These are phyloP conservation scores for Arthrocladium fulminans DNA, from an alignment of 2,329 filamentous ascomycete species.

Conservation along the genomic window DNA sequence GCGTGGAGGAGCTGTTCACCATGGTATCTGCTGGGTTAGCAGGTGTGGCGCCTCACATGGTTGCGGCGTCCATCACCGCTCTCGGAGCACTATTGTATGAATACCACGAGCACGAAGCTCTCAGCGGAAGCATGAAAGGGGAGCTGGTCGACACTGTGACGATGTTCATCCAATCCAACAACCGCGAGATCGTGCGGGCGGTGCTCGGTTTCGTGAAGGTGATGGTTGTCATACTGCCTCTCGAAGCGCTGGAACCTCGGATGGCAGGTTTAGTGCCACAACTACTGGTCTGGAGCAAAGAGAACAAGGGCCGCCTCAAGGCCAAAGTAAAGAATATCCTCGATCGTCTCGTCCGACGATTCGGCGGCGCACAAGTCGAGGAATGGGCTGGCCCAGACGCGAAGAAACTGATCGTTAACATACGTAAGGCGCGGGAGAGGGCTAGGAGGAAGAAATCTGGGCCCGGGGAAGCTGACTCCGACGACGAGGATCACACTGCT, in stretches of 20 bases:
- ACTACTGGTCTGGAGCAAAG: slow-evolving; percentile 90
- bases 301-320: slow-evolving; percentile 95
- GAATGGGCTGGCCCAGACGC: slow-evolving; percentile 65
- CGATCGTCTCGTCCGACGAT: slow-evolving; percentile 85
- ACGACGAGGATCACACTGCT: slow-evolving; percentile 38
- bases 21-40: slow-evolving; percentile 96
- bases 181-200: slow-evolving; percentile 89
- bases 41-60: slow-evolving; percentile 90
- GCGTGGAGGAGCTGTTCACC: slow-evolving; percentile 89
- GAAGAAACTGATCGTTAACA: slow-evolving; percentile 82
- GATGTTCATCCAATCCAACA: slow-evolving; percentile 91
- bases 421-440: slow-evolving; percentile 88
- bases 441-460: slow-evolving; percentile 81
- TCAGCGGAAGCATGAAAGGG: slow-evolving; percentile 61
- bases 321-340: slow-evolving; percentile 97
- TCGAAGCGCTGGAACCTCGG: slow-evolving; percentile 63
- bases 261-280: slow-evolving; percentile 74
- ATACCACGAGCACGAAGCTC: slow-evolving; percentile 62
- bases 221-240: slow-evolving; percentile 76
- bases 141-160: slow-evolving; percentile 93
- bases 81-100: slow-evolving; percentile 89
- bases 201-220: slow-evolving; percentile 96
- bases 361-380: slow-evolving; percentile 74
- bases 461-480: slow-evolving; percentile 45
- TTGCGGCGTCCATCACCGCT: slow-evolving; percentile 91